Evolutionary conservation across 805 yeast genomes (phyloP).

Genomic region (Monosporozyma solicola): DNA sequence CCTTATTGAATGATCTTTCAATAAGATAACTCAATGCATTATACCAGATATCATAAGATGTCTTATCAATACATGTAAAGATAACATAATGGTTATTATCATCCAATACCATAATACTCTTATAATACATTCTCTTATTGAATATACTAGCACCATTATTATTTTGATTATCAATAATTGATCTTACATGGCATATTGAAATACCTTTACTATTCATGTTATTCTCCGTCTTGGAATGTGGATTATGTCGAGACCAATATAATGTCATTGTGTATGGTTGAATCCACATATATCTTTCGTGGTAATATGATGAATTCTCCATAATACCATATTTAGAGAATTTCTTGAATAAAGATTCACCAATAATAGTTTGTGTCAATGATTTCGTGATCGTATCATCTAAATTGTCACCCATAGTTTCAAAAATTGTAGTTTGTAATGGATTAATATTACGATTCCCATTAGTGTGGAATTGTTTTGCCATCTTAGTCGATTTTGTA

Average conservation of each 20-base stretch:
- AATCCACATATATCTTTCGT: constrained; percentile 91
- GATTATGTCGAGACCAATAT: constrained; percentile 61
- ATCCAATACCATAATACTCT: constrained; percentile 70
- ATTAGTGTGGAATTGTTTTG: background rate
- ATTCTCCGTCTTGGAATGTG: background rate
- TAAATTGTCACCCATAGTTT: constrained; percentile 42
- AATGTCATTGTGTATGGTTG: constrained; percentile 88
- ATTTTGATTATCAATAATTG: constrained; percentile 32
- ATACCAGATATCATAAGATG: constrained; percentile 86
- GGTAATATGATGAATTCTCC: constrained; percentile 67
- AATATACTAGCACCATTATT: background rate
- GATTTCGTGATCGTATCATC: constrained; percentile 35
- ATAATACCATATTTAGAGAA: constrained; percentile 69
- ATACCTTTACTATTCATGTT: constrained; percentile 6
- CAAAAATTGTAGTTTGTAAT: background rate
- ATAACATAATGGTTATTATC: constrained; percentile 50
- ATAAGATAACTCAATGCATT: constrained; percentile 71
- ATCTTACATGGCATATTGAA: constrained; percentile 33
- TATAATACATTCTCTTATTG: constrained; percentile 59
- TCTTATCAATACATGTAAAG: constrained; percentile 80
- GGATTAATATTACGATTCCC: background rate
- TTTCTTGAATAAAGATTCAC: constrained; percentile 82
- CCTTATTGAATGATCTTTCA: constrained; percentile 53
- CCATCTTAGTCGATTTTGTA: background rate
- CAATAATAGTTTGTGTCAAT: constrained; percentile 86